Base-by-base conservation (phyloP, 495 filamentous ascomycete species). In the Hypoxylon subgilvum region DNA sequence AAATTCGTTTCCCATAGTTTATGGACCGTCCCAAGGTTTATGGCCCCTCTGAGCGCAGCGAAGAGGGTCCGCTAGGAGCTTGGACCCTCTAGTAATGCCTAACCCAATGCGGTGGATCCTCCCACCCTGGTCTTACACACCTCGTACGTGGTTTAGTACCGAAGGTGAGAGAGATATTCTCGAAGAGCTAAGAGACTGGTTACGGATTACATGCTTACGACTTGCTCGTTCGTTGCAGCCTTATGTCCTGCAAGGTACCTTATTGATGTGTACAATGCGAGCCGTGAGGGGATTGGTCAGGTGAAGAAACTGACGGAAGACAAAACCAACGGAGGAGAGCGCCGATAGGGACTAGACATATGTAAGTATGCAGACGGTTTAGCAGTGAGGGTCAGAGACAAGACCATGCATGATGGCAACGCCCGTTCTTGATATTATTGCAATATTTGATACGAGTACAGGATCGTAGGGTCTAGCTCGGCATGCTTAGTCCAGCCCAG, bases 171-270 rank as follows among this genome's bases (percentile, higher is more conserved):
- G 18, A 41, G 9, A 18, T 3, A 18, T 17, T 38, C 13, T 38
- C 35, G 8, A 38, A 7, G n/a, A 40, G 36, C 36, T 40, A n/a
- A 18, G 18, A 21, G 23, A 27, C 8, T 8, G 23, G 23, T 8
- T 27, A 4, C 23, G 4, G 8, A 27, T 52, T 25, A 52, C 32
- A 36, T 36, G 45, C 30, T 27, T 32, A 42, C 41, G 23, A 35
- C 28, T 34, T 57, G 31, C 27, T 38, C 27, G 36, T 50, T 38
- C 28, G 30, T 62, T 40, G 46, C 50, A 62, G 59, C 59, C 52
- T 63, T 53, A 57, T 63, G 54, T 53, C 43, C 50, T 64, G 61
- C 61, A 64, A 64, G 61, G 61, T 51, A 64, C 61, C 61, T 64
- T 52, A 57, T 54, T 39, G 38, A 21, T 23, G 21, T 54, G 46